These are phyloP conservation scores for Irpex sp. DNA, from an alignment of 1,284 basidiomycete genomes.

Conservation along the genomic window DNA sequence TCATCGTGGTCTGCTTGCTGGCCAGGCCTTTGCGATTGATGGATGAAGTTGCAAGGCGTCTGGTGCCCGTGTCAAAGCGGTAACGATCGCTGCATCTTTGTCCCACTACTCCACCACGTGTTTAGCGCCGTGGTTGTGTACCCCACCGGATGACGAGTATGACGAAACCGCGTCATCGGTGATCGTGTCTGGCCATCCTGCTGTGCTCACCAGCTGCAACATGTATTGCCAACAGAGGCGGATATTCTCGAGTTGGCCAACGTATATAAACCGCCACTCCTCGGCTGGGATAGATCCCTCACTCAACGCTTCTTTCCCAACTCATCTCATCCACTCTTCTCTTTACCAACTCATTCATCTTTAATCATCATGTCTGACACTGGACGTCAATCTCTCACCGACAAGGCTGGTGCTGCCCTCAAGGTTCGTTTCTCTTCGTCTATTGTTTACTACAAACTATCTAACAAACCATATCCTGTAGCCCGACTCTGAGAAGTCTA, in stretches of 20 bases:
- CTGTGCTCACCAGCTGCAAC: background rate
- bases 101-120: background rate
- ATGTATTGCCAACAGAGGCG: too few species aligned
- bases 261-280: background rate
- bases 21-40: too few species aligned
- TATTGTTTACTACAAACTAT: background rate
- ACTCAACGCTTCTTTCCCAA: background rate
- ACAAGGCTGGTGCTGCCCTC: constrained; percentile 34
- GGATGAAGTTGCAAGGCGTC: background rate
- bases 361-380: constrained; percentile 36
- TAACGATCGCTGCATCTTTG: background rate
- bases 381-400: constrained; percentile 39
- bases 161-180: background rate
- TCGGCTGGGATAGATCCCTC: background rate
- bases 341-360: background rate
- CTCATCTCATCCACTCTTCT: constrained; percentile 1
- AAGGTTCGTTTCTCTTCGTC: constrained; percentile 26
- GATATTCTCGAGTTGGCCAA: too few species aligned
- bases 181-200: background rate
- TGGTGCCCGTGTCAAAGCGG: background rate
- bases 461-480: constrained; percentile 5
- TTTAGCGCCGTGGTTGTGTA: background rate
- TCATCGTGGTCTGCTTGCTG: background rate
- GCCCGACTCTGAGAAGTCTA: constrained; percentile 34
- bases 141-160: background rate